Conservation (phyloP, 176 grass and related monocot genomes). For the Hordeum vulgare region MorexV3_pseudomolecules_assembly NC_058520.1:571205558-571206057, state of each 20-base stretch:
- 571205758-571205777: background rate
- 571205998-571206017: slow-evolving; percentile 51
- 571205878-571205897: slow-evolving; percentile 12
- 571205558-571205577: background rate
- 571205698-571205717: slow-evolving; percentile 9
- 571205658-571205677: slow-evolving; percentile 26
- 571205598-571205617: background rate
- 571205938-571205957: slow-evolving; percentile 89
- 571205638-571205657: background rate
- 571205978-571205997: slow-evolving; percentile 91
- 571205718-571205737: background rate
- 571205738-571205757: background rate
- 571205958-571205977: slow-evolving; percentile 99
- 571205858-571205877: background rate
- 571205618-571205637: slow-evolving; percentile 24
- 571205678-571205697: slow-evolving; percentile 36
- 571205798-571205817: slow-evolving; percentile 5
- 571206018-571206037: slow-evolving; percentile 91
- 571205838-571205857: background rate
- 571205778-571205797: background rate
- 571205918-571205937: slow-evolving; percentile 86
- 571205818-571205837: background rate
- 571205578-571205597: background rate
- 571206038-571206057: slow-evolving; percentile 81
- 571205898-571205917: slow-evolving; percentile 61